Conservation (phyloP, 2,329 filamentous ascomycete genomes). For the Emmonsia crescens region DNA sequence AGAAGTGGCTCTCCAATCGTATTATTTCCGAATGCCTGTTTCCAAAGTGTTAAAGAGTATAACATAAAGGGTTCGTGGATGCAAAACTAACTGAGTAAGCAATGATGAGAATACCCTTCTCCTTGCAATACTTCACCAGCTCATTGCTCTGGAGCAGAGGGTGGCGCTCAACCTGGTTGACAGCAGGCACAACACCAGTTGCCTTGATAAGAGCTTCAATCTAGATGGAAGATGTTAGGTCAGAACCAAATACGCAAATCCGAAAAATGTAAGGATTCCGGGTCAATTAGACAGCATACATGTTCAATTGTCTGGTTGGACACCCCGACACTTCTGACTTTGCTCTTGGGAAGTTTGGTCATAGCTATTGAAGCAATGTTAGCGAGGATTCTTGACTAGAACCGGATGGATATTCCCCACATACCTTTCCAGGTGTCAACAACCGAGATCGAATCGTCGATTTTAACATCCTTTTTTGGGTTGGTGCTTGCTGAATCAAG, state of each 20-base stretch:
- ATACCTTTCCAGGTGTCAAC: constrained; percentile 34
- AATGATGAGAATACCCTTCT: constrained; percentile 50
- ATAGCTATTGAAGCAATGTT: constrained; percentile 24
- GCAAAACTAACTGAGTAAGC: constrained; percentile 46
- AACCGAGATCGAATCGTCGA: constrained; percentile 35
- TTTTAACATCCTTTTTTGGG: constrained; percentile 23
- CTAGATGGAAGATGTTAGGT: constrained; percentile 14
- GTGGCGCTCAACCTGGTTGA: constrained; percentile 61
- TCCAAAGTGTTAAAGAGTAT: constrained; percentile 1
- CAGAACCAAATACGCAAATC: neutral
- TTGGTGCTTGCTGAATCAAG: constrained; percentile 24
- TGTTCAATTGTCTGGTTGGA: constrained; percentile 32
- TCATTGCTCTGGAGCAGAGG: constrained; percentile 54
- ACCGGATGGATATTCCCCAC: constrained; percentile 7
- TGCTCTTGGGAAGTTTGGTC: constrained; percentile 33
- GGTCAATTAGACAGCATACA: constrained; percentile 14
- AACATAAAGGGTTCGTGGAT: neutral
- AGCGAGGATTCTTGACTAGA: neutral
- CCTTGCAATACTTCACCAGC: constrained; percentile 46
- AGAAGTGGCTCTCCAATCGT: constrained; percentile 52
- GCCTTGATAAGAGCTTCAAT: constrained; percentile 47
- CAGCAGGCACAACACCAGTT: constrained; percentile 47
- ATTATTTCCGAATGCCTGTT: constrained; percentile 47
- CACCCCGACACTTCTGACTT: constrained; percentile 32
- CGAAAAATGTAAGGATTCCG: neutral